Percentiles rank a stretch among this genome's conserved stretches.
phyloP scores from a whole-genome alignment of 75 land plant genomes.

The Isoetes taiwanensis region DNA sequence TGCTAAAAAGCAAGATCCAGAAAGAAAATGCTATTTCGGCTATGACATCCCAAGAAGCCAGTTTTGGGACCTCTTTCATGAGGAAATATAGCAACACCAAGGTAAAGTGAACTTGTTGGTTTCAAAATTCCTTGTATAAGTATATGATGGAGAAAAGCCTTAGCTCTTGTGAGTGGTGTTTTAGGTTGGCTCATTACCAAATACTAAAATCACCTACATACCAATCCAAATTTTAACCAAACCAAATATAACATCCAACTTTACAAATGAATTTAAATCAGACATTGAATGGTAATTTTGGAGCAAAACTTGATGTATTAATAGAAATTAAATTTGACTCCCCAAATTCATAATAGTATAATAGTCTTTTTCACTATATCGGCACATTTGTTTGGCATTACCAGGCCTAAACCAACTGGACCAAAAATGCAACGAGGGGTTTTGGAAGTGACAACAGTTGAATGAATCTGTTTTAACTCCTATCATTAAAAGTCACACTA shows the following conservation, averaged over 20 bases:
- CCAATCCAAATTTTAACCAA: slow-evolving; percentile 75
- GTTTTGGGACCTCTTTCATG: slow-evolving; percentile 88
- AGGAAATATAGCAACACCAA: slow-evolving; percentile 70
- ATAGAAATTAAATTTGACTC: no score
- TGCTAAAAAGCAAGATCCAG: slow-evolving; percentile 73
- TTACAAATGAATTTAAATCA: no score
- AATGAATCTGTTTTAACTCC: no score
- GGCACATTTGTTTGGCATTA: slow-evolving; percentile 91
- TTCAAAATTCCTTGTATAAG: slow-evolving; percentile 38
- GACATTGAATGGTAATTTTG: no score
- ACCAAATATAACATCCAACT: no score
- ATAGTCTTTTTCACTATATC: slow-evolving; percentile 98
- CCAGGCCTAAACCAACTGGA: slow-evolving; percentile 59
- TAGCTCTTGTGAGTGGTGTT: slow-evolving; percentile 49
- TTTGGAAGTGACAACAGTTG: no score
- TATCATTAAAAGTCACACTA: no score
- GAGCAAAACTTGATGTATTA: no score
- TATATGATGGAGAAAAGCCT: slow-evolving; percentile 53
- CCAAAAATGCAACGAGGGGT: slow-evolving; percentile 95
- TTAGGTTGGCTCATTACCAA: slow-evolving; percentile 77
- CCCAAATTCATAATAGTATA: no score
- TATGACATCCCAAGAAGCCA: slow-evolving; percentile 79
- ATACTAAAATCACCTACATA: slow-evolving; percentile 87
- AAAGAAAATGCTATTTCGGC: slow-evolving; percentile 83
- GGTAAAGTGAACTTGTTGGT: slow-evolving; percentile 33